Base-by-base conservation (phyloP, 371 early-diverging fungal species). In the Catenaria anguillulae region DNA sequence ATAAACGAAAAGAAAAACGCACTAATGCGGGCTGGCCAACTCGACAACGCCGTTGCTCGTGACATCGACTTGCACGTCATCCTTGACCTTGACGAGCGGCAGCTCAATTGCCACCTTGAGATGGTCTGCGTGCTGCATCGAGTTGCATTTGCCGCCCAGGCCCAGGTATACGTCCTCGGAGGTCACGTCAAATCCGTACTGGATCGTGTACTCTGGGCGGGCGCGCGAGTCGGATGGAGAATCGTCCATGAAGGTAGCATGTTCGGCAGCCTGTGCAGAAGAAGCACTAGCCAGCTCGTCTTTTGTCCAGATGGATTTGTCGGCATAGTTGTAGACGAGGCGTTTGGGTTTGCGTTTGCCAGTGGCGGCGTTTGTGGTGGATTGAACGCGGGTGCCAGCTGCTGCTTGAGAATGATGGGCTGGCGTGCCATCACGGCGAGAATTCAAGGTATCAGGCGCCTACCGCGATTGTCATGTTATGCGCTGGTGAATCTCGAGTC, bases 111-210 rank as follows among this genome's bases (percentile, higher is more conserved):
- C 26, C n/a, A 43, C 46, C 60, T 26, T 26, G 31, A 60, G 10
- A 17, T 13, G 21, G 15, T 60, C 60, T 10, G 60, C 45, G 43
- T 60, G 60, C 60, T 24, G n/a, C 36, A 8, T 26, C 45, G 60
- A 43, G 24, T 43, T 43, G 26, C 26, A 23, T 13, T 24, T 2
- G 31, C 60, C 45, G 8, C 45, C 19, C 4, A 60, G 36, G n/a
- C 60, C 45, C 13, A 60, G 33, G 33, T 8, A 60, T 15, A 60
- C 24, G 46, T 60, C 60, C 60, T 36, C 36, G 45, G 29, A 15
- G 26, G 31, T 13, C 36, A 60, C 60, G 12, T 13, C 21, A 2
- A 21, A 35, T 31, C 15, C 23, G 60, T 40, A 60, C 33, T 31
- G 60, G 10, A 43, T n/a, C n/a, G n/a, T n/a, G 52, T 50, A 50